Base-by-base conservation (phyloP, 345 rosid genomes). In the Brassica napus region DNA sequence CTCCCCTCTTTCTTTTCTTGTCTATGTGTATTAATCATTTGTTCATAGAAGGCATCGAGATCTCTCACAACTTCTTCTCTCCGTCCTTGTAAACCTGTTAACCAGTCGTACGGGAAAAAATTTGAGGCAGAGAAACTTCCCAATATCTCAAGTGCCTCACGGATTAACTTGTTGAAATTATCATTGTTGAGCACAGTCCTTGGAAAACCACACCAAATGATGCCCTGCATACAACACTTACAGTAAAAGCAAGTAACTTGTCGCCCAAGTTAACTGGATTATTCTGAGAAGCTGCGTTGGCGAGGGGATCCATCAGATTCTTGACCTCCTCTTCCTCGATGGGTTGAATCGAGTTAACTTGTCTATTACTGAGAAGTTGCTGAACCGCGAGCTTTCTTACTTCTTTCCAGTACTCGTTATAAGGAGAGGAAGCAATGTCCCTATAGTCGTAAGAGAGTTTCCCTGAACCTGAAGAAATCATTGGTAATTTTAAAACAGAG, bases 361-460 rank as follows among this genome's bases (percentile, higher is more conserved):
- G 31, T 9, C 11, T 59, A 21, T 18, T 1, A 55, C 8, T 18
- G 12, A 58, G 8, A 2, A 89, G 87, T 68, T 85, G 79, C 1
- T 74, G 32, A 10, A 26, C 79, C 24, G 80, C 76, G 1, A 84
- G 49, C 62, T 82, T 86, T 31, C 87, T 73, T 24, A 84, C 58
- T 58, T 86, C 87, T 60, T 82, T 84, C 87, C 88, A 85, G 55
- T 82, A 84, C 4, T 47, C 81, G 37, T 39, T 60, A 23, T 73
- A 86, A 0, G 90, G 89, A 6, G 87, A 61, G 42, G 83, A 89
- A 49, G 55, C 86, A 16, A 91, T 1, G 73, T 88, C 91, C 1
- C 58, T 4, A 44, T 82, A 70, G 26, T 82, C 68, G 67, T 89
- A 91, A 23, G 91, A 82, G 6, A 89, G 61, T 31, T 72, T 82